These are phyloP conservation scores for Fereydounia khargensis DNA, from an alignment of 1,284 basidiomycete species.

Conservation along the genomic window DNA sequence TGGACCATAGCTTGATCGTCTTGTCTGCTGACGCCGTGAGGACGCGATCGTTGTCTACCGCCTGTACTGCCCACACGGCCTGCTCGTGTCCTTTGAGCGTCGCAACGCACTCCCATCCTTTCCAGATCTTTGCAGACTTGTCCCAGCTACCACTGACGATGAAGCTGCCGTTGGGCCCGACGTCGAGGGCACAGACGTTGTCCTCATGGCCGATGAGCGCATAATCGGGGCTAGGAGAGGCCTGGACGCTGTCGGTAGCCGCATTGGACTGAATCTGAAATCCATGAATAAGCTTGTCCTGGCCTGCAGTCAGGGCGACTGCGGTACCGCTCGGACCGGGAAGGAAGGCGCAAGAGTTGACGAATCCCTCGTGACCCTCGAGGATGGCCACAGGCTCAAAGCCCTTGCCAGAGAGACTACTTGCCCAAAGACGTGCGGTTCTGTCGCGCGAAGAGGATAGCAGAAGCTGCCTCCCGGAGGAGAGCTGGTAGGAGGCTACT, in stretches of 20 bases:
- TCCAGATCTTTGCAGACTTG: conserved; percentile 93
- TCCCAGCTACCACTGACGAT: conserved; percentile 98
- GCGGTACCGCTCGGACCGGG: conserved; percentile 7
- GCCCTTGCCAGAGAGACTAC: background rate
- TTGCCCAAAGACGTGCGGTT: conserved; percentile 28
- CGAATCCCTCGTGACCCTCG: conserved; percentile 45
- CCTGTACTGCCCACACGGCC: conserved; percentile 90
- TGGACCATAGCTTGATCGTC: conserved; percentile 85
- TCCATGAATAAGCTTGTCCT: conserved; percentile 52
- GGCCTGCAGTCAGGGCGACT: conserved; percentile 43
- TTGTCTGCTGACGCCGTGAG: conserved; percentile 94
- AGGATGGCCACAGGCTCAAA: conserved; percentile 13
- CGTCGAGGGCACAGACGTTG: conserved; percentile 83
- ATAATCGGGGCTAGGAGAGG: conserved; percentile 11
- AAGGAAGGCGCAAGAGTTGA: conserved; percentile 46
- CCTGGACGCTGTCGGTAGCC: conserved; percentile 8
- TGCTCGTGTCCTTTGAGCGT: conserved; percentile 82
- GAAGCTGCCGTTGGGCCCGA: conserved; percentile 24
- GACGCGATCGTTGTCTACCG: conserved; percentile 69
- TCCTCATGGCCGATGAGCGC: conserved; percentile 71
- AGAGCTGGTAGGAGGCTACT: background rate
- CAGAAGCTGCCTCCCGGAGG: conserved; percentile 8
- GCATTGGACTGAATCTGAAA: conserved; percentile 25
- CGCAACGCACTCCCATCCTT: conserved; percentile 67
- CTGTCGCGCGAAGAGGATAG: conserved; percentile 42